These are phyloP conservation scores for Scedosporium apiospermum DNA, from an alignment of 2,329 filamentous ascomycete genomes.

Conservation along the genomic window DNA sequence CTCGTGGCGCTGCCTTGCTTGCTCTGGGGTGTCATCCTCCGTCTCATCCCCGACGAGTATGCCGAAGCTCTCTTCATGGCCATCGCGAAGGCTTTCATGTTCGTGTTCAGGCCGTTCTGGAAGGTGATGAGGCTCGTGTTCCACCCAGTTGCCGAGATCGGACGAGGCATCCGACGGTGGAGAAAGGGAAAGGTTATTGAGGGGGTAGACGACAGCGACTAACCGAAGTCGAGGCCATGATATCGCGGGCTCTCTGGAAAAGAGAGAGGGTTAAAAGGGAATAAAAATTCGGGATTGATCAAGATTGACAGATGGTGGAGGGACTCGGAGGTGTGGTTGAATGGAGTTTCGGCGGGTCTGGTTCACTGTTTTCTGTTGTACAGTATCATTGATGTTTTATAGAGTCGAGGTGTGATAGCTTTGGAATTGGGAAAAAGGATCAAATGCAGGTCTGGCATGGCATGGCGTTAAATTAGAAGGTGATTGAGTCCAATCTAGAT, in stretches of 20 bases:
- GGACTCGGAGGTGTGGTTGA: not conserved
- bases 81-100: not conserved
- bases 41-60: constrained; percentile 37
- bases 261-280: no score
- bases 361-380: not conserved
- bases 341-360: not conserved
- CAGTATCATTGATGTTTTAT: not conserved
- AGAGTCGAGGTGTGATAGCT: not conserved
- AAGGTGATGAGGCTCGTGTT: constrained; percentile 4
- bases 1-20: constrained; percentile 37
- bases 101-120: constrained; percentile 1
- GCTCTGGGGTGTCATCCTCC: constrained; percentile 38
- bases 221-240: not conserved
- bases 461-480: not conserved
- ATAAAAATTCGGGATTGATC: no score
- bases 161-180: constrained; percentile 2
- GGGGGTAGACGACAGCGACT: not conserved
- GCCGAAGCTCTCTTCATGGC: not conserved
- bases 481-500: not conserved
- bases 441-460: not conserved
- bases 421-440: not conserved
- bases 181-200: constrained; percentile 4
- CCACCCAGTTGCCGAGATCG: constrained; percentile 4
- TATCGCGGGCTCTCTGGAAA: no score
- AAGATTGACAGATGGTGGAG: not conserved